These are phyloP conservation scores for Chloranthus sessilifolius DNA, from an alignment of 164 flowering plant species.

Conservation along the genomic window DNA sequence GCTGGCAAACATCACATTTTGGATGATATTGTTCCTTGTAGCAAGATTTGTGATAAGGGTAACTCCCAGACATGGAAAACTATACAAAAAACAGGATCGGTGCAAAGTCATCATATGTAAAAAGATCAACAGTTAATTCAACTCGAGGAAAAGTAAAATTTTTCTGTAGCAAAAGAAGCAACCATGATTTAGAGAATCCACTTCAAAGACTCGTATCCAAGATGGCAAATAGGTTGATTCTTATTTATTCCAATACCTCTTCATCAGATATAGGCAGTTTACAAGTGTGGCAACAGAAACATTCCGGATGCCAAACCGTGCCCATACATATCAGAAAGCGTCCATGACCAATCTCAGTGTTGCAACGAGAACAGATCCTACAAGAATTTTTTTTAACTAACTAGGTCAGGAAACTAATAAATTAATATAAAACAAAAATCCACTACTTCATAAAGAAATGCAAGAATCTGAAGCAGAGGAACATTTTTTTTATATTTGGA, in stretches of 20 bases:
- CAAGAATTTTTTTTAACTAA: constrained; percentile 4
- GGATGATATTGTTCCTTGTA: constrained; percentile 88
- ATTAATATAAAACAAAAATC: background rate
- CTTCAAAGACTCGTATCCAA: too few relatives aligned
- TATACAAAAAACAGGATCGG: constrained; percentile 24
- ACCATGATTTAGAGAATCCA: too few relatives aligned
- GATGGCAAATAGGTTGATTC: background rate
- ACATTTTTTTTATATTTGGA: background rate
- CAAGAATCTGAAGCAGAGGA: background rate
- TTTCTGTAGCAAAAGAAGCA: background rate
- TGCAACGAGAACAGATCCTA: constrained; percentile 93
- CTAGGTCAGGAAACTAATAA: background rate
- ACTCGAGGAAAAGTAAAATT: background rate
- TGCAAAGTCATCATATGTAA: constrained; percentile 7
- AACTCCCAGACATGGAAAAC: constrained; percentile 81
- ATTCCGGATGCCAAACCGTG: constrained; percentile 93
- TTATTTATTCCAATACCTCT: constrained; percentile 48
- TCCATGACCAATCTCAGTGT: constrained; percentile 83
- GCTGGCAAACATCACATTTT: constrained; percentile 89
- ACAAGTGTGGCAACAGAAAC: constrained; percentile 89
- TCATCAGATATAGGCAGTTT: constrained; percentile 76
- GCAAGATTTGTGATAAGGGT: constrained; percentile 89
- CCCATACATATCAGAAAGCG: constrained; percentile 91
- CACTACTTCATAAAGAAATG: background rate
- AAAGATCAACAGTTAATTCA: background rate